Percentiles rank a stretch among this genome's conserved stretches.
Evolutionary conservation across 1,284 basidiomycete species (phyloP).

Genomic region (Cutaneotrichosporon curvatum): DNA sequence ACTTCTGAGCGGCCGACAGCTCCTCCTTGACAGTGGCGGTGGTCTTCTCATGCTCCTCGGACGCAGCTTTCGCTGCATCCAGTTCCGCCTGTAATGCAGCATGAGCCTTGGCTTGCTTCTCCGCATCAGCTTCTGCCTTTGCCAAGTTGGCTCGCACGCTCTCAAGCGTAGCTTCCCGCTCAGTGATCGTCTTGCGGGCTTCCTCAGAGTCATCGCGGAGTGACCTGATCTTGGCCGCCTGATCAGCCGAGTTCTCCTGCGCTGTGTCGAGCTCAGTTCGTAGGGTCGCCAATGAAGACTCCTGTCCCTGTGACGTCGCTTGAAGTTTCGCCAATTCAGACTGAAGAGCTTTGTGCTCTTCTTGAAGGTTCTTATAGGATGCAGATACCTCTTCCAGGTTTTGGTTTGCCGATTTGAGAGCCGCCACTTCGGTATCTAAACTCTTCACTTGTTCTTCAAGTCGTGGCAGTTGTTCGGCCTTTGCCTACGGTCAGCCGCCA

Average conservation of each 20-base stretch:
- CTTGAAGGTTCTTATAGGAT: slow-evolving; percentile 22
- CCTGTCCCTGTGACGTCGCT: slow-evolving; percentile 2
- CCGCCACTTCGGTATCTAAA: slow-evolving; percentile 5
- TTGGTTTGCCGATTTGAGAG: slow-evolving; percentile 5
- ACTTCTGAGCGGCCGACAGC: neutral
- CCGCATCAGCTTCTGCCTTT: neutral
- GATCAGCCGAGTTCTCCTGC: neutral
- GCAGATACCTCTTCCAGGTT: slow-evolving; percentile 2
- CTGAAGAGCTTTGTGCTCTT: slow-evolving; percentile 8
- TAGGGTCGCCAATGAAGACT: slow-evolving; percentile 8
- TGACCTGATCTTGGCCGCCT: neutral
- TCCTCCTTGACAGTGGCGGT: neutral
- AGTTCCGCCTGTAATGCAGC: neutral
- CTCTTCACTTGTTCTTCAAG: slow-evolving; percentile 1
- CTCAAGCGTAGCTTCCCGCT: neutral
- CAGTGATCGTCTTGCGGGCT: neutral
- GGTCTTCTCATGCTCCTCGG: neutral
- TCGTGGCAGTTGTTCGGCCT: slow-evolving; percentile 5
- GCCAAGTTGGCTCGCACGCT: neutral
- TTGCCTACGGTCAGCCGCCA: slow-evolving; percentile 2
- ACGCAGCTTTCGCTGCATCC: neutral
- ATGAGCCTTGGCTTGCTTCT: neutral
- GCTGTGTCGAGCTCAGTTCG: slow-evolving; percentile 11
- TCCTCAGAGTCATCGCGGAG: slow-evolving; percentile 1
- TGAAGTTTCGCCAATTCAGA: slow-evolving; percentile 1